A percentile compares a stretch with the other conserved stretches of the same genome.
Evolutionary conservation across 345 rosid genomes (phyloP).

Genomic region (Stellera chamaejasme): DNA sequence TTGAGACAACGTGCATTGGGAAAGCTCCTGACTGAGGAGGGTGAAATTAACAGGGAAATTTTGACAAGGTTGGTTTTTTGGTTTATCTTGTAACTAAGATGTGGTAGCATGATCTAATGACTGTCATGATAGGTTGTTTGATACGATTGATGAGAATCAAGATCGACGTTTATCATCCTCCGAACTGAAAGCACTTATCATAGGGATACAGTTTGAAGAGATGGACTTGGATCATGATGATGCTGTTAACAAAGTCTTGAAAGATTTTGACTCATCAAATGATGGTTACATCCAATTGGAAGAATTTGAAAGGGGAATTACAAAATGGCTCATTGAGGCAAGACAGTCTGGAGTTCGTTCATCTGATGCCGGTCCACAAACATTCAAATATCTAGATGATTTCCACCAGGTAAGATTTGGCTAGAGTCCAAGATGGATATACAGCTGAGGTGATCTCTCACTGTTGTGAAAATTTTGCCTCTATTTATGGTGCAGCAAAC

Average conservation of each 20-base stretch:
- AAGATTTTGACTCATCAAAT: constrained; percentile 53
- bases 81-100: background rate
- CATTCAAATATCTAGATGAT: constrained; percentile 36
- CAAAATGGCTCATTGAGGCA: constrained; percentile 47
- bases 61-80: constrained; percentile 37
- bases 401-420: constrained; percentile 42
- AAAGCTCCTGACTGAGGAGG: constrained; percentile 50
- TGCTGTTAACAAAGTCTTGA: constrained; percentile 51
- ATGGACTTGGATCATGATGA: constrained; percentile 58
- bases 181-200: constrained; percentile 59
- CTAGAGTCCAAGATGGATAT: constrained; percentile 4
- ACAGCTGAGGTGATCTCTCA: background rate
- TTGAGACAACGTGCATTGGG: constrained; percentile 58
- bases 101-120: background rate
- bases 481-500: constrained; percentile 46
- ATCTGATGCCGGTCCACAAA: constrained; percentile 32
- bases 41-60: constrained; percentile 42
- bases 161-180: constrained; percentile 34
- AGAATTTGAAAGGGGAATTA: constrained; percentile 52
- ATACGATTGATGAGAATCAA: constrained; percentile 46
- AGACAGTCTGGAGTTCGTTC: constrained; percentile 29
- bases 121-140: constrained; percentile 49
- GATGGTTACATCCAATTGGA: constrained; percentile 25
- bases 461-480: background rate
- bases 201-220: constrained; percentile 78